Percentiles rank a stretch among this genome's conserved stretches.
These are phyloP conservation scores for Polyporus arcularius DNA, from an alignment of 768 basidiomycete species.

Conservation along the genomic window DNA sequence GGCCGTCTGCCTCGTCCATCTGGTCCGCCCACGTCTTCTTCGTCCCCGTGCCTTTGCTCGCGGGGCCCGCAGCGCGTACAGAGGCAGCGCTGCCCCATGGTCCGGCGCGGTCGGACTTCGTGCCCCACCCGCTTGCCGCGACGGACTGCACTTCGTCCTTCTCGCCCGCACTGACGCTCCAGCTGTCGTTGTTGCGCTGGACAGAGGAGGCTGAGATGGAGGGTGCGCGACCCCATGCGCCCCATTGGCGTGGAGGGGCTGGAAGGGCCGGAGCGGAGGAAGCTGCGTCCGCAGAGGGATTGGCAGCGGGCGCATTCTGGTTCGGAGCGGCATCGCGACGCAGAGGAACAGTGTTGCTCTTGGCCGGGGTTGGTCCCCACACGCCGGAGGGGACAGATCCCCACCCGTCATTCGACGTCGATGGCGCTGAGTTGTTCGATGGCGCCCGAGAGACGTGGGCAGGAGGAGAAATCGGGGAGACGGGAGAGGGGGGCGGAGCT, in stretches of 20 bases:
- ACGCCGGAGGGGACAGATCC: constrained; percentile 5
- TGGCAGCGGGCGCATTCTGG: neutral
- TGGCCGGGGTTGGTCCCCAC: neutral
- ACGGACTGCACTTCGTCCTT: constrained; percentile 11
- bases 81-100: constrained; percentile 5
- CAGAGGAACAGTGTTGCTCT: neutral
- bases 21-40: constrained; percentile 13
- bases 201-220: constrained; percentile 11
- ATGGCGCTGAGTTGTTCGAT: neutral
- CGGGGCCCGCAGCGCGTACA: neutral
- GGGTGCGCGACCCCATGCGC: constrained; percentile 10
- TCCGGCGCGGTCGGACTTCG: neutral
- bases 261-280: neutral
- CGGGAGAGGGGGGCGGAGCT: neutral
- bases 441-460: neutral
- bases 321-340: neutral
- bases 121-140: neutral
- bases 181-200: constrained; percentile 16
- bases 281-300: neutral
- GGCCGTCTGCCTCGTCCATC: constrained; percentile 8
- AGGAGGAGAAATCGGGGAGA: neutral
- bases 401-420: constrained; percentile 1
- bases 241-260: neutral
- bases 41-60: neutral
- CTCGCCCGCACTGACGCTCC: neutral